Evolutionary conservation across 1,284 basidiomycete species (phyloP).

Genomic region (Cryptococcus sp.): DNA sequence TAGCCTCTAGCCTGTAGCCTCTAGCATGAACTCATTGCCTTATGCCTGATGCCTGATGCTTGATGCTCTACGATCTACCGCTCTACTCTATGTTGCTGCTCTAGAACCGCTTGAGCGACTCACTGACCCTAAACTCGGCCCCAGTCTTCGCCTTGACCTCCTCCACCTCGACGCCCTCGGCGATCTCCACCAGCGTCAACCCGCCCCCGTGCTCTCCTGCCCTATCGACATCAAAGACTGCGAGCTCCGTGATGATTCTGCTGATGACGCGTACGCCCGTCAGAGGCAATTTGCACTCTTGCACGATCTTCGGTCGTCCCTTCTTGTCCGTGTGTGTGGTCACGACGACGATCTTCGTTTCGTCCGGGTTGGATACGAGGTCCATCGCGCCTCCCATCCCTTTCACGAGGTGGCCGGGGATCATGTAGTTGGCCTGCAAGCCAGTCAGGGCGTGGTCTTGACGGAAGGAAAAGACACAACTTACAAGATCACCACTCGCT

Average conservation of each 20-base stretch:
- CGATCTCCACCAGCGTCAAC: constrained; percentile 77
- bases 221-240: constrained; percentile 83
- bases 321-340: constrained; percentile 90
- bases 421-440: constrained; percentile 82
- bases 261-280: constrained; percentile 85
- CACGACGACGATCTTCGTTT: constrained; percentile 77
- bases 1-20: background rate
- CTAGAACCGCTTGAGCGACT: constrained; percentile 41
- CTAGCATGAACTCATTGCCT: background rate
- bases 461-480: background rate
- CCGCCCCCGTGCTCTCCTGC: constrained; percentile 59
- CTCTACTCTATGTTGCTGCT: background rate
- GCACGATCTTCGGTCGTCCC: constrained; percentile 82
- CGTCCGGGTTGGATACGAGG: constrained; percentile 87
- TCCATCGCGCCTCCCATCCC: constrained; percentile 97
- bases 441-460: background rate
- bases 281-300: constrained; percentile 78
- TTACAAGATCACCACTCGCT: constrained; percentile 79
- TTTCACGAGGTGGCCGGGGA: constrained; percentile 88
- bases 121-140: constrained; percentile 66
- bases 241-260: constrained; percentile 89
- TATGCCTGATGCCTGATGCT: background rate
- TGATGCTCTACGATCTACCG: background rate
- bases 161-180: constrained; percentile 77
- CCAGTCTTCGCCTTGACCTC: constrained; percentile 84